A percentile compares a stretch with the other conserved stretches of the same genome.
Conservation (phyloP, 345 rosid genomes). For the Garcia nutans region DNA sequence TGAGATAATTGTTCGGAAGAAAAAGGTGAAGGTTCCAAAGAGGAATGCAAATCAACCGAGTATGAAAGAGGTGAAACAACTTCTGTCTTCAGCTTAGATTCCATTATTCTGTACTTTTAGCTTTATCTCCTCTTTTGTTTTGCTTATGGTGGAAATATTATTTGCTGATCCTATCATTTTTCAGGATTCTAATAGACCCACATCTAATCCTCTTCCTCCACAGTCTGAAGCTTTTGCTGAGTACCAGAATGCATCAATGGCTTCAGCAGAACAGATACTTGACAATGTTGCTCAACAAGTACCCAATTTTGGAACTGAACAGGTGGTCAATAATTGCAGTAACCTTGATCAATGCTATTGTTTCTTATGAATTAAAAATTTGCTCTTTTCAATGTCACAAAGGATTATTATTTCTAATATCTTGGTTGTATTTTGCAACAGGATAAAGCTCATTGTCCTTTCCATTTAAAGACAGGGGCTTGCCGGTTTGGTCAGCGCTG, state of each 20-base stretch:
- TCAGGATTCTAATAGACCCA: constrained; percentile 75
- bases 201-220: constrained; percentile 92
- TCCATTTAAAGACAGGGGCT: constrained; percentile 92
- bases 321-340: constrained; percentile 37
- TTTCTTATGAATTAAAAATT: neutral
- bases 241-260: constrained; percentile 38
- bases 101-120: neutral
- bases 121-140: neutral
- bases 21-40: constrained; percentile 72
- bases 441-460: constrained; percentile 99
- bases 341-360: neutral
- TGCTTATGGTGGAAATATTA: neutral
- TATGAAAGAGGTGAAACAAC: constrained; percentile 49
- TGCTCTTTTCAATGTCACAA: neutral
- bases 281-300: constrained; percentile 80
- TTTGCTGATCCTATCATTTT: constrained; percentile 6
- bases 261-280: constrained; percentile 65
- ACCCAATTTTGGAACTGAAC: constrained; percentile 95
- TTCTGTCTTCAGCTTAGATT: neutral
- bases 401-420: constrained; percentile 13
- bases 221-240: constrained; percentile 55
- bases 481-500: constrained; percentile 97
- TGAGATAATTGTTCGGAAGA: constrained; percentile 80
- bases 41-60: constrained; percentile 38
- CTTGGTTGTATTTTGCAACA: constrained; percentile 25